Base-by-base conservation (phyloP, 176 grass and related monocot species). In the Cenchrus fungigraminus region DNA sequence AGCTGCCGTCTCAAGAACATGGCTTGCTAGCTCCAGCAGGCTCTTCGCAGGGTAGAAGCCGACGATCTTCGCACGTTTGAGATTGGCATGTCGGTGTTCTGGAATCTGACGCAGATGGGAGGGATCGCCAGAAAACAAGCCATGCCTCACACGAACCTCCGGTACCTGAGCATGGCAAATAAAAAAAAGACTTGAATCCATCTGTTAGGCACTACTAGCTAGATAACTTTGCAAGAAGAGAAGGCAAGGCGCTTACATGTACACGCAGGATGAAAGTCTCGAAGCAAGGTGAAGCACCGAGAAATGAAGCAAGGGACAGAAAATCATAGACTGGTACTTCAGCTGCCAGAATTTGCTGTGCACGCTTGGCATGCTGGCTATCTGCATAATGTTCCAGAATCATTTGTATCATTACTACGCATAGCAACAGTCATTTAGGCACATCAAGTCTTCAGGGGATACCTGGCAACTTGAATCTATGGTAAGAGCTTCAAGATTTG, bases 21-120 rank as follows among this genome's bases (percentile, higher is more conserved):
- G 20, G 1, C 8, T 51, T 73, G 57, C 44, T 46, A 71, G 68
- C 44, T 71, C 68, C 43, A 83, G 56, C 57, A 83, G 60, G 69
- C 81, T 61, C 69, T 63, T 63, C n/a, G 69, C 28, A 0, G 44
- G 60, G 44, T 31, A 37, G 81, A 83, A 74, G 6, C 81, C 81
- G 2, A 12, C 10, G 28, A 83, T 74, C 56, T 15, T 46, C 11
- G 42, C 28, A 6, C 17, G 60, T 45, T 83, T 83, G 6, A 83
- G 69, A 15, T 51, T 63, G 31, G 22, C 81, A 51, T 37, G 29
- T 58, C 56, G 56, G 44, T 50, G 68, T 51, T 49, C 57, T 37
- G 43, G 68, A 10, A 83, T n/a, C 69, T 73, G 28, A 46, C 56
- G 59, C 56, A 74, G 9, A 74, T 52, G 44, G 8, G 57, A 83